Evolutionary conservation across 805 yeast species (phyloP).

Genomic region (Zygotorulaspora chibaensis): DNA sequence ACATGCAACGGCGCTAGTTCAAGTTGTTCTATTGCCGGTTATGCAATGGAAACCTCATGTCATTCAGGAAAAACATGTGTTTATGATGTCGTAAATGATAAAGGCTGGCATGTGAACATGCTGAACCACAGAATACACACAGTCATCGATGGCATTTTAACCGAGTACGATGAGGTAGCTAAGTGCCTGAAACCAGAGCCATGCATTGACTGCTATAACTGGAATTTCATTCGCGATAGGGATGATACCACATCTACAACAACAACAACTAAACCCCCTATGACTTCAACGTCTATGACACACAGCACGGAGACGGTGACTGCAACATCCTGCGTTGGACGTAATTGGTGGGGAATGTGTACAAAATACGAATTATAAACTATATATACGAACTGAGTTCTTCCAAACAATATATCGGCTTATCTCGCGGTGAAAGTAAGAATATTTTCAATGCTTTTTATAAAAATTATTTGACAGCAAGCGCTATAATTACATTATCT

Average conservation of each 20-base stretch:
- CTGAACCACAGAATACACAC: conserved; percentile 87
- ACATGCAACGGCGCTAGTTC: conserved; percentile 93
- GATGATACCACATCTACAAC: conserved; percentile 31
- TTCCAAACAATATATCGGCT: too few species aligned
- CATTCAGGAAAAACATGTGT: conserved; percentile 85
- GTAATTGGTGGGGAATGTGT: conserved; percentile 36
- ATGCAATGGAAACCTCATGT: conserved; percentile 95
- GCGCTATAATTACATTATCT: background rate
- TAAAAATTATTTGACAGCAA: background rate
- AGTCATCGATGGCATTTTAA: conserved; percentile 76
- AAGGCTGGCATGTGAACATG: conserved; percentile 87
- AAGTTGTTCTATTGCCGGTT: conserved; percentile 85
- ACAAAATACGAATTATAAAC: conserved; percentile 24
- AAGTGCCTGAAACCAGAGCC: conserved; percentile 70
- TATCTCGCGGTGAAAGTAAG: too few species aligned
- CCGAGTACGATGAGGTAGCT: conserved; percentile 72
- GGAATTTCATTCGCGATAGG: conserved; percentile 63
- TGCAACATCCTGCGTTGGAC: conserved; percentile 30
- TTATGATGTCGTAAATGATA: conserved; percentile 83
- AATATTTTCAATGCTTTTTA: background rate
- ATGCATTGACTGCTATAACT: conserved; percentile 84
- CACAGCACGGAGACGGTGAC: conserved; percentile 13
- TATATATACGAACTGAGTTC: background rate
- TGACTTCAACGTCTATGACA: conserved; percentile 13
- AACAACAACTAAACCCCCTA: conserved; percentile 13